Evolutionary conservation across 805 yeast genomes (phyloP).

Genomic region (Grigorovia jiainica): DNA sequence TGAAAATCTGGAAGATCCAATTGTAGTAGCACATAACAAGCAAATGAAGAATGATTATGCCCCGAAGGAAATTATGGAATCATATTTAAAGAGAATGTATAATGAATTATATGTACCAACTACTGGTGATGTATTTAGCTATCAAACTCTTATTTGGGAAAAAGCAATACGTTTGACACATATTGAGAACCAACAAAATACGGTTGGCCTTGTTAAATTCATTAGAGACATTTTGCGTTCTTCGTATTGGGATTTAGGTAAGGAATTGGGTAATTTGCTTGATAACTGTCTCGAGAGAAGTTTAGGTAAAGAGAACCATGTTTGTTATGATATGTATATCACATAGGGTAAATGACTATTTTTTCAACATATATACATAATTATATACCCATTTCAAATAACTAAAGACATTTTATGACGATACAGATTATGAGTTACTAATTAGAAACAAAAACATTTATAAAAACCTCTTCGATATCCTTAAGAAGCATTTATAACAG

Average conservation of each 20-base stretch:
- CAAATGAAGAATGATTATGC: constrained; percentile 10
- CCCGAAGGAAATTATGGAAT: constrained; percentile 41
- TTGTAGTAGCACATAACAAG: constrained; percentile 1
- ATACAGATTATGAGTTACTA: too few relatives aligned
- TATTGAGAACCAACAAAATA: constrained; percentile 37
- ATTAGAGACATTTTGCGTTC: constrained; percentile 33
- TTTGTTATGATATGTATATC: constrained; percentile 45
- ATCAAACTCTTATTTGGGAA: constrained; percentile 34
- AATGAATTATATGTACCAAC: constrained; percentile 25
- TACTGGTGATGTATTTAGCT: constrained; percentile 27
- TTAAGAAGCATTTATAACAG: too few relatives aligned
- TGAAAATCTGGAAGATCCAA: background rate
- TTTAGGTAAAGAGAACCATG: constrained; percentile 37
- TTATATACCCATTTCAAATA: too few relatives aligned
- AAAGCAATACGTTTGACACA: constrained; percentile 34
- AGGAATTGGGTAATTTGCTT: constrained; percentile 45
- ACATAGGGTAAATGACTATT: constrained; percentile 7
- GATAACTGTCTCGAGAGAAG: constrained; percentile 46
- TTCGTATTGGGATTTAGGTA: constrained; percentile 48
- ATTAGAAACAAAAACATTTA: too few relatives aligned
- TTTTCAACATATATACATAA: too few relatives aligned
- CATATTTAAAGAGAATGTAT: constrained; percentile 42
- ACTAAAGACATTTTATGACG: too few relatives aligned
- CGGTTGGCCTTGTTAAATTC: constrained; percentile 46
- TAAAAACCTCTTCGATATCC: too few relatives aligned